Evolutionary conservation across 2,329 filamentous ascomycete genomes (phyloP), one percentile per base, ranked within the genome.

Genomic region (Paecilomyces sp.): DNA sequence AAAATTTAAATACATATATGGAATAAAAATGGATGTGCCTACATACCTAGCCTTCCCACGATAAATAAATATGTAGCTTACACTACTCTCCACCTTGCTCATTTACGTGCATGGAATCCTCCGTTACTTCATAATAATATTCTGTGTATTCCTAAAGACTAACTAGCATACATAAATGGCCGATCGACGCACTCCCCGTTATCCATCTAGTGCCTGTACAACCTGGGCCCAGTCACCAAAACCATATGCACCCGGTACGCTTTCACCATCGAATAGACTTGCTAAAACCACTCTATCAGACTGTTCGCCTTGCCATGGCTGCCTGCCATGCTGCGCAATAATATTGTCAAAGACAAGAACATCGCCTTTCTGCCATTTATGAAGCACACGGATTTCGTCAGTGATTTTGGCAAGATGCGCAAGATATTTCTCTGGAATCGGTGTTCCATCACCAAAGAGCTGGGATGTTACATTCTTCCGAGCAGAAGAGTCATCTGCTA

Each of bases 261-360:
- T 67, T 6, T 74, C 66, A 1, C 78, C 79, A 70, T 81, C 79
- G 62, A 78, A 81, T 24, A 81, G 62, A 65, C 79, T 28, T 81
- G 79, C 79, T 65, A 81, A 61, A 1, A 81, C 71, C 0, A 81
- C 73, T 0, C 78, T 73, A 67, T 81, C 78, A 1, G 65, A 63
- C 64, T 81, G 79, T 57, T 78, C 73, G 4, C 79, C 79, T 57
- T 75, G 67, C 80, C 79, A 81, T 0, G 79, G 79, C 66, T 81
- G 70, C 57, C 79, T 69, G 2, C 79, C 79, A 70, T 82, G 79
- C 68, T 81, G 80, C 1, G 78, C 74, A 66, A 81, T 50, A 25
- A 54, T 65, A 64, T 81, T 81, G 63, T 81, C 79, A 66, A 74
- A 81, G 0, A 81, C 77, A 11, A 81, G 67, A 3, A 81, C 77